Evolutionary conservation across 352 stramenopile species (phyloP), one percentile per base, ranked within the genome.

Genomic region (Globisporangium viniferum): DNA sequence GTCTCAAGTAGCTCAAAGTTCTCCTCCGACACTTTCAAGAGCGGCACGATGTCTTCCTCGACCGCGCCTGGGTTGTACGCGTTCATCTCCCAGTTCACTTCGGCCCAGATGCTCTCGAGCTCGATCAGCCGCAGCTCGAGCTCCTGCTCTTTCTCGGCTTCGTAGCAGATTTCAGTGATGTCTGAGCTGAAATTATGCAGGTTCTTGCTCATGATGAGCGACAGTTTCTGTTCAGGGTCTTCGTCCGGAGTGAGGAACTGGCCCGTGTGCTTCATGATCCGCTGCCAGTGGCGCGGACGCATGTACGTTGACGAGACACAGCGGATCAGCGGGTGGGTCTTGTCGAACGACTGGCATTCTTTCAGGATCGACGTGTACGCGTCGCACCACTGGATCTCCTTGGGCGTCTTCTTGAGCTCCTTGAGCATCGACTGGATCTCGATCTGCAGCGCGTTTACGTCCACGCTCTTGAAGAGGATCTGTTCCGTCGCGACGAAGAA

Each of bases 1-100:
- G 92, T 98, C 75, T 99, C 96, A 10, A 99, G 86, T 10, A 96
- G 72, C 76, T 99, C 95, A 69, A 98, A 98, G 78, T 99, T 94
- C 44, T 99, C 97, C 79, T 99, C 97, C 0, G 85, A 91, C 10
- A 98, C 85, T 59, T 95, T 97, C 3, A 98, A 78, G 46, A 98
- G 76, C 29, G 89, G 93, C 6, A 98, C 89, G 59, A 96, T 81
- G 24, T 94, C 82, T 74, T 94, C 91, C 1, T 68, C 69, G 57
- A 76, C 56, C 33, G 68, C 84, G 10, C 74, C 78, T 5, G 77
- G 86, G 65, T 98, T 97, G 81, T 98, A 98, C 6, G 88, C 75
- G 9, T 78, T 90, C 92, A 98, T 98, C 57, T 92, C 91, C 87
- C 97, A 98, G 67, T 98, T 93, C 48, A 98, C 94, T 66, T 90